Percentiles rank a stretch among this genome's conserved stretches.
These are phyloP conservation scores for Saccharum hybrid DNA, from an alignment of 202 grass and related monocot species.

Conservation along the genomic window DNA sequence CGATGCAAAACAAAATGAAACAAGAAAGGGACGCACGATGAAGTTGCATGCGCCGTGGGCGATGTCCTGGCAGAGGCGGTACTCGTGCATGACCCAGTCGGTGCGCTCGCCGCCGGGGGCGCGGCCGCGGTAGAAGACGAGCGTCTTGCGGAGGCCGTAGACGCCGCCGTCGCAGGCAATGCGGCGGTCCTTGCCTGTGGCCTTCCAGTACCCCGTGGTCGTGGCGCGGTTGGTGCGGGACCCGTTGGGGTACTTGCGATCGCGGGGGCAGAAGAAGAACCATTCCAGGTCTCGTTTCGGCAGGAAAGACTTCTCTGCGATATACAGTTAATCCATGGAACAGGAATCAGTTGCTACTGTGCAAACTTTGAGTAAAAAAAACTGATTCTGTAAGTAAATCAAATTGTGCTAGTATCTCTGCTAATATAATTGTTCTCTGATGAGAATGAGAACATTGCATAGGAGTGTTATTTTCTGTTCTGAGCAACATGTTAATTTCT, in stretches of 20 bases:
- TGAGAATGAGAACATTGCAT: neutral
- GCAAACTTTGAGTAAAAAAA: no score
- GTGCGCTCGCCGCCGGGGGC: constrained; percentile 88
- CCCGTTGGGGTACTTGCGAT: constrained; percentile 94
- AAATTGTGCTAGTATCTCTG: no score
- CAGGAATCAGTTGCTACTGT: no score
- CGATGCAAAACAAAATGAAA: no score
- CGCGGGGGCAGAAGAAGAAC: constrained; percentile 97
- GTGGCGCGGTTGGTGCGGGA: constrained; percentile 97
- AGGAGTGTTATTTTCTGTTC: neutral
- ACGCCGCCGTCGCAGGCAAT: constrained; percentile 66
- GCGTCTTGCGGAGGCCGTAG: constrained; percentile 83
- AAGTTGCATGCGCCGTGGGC: constrained; percentile 75
- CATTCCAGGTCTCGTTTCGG: constrained; percentile 90
- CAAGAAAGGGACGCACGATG: constrained; percentile 33
- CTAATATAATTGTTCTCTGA: neutral
- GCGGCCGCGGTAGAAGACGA: constrained; percentile 83
- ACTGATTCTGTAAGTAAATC: no score
- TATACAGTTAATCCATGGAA: neutral
- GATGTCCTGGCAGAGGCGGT: constrained; percentile 84
- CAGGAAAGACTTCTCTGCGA: constrained; percentile 90
- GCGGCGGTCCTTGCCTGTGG: constrained; percentile 89
- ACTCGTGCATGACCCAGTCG: constrained; percentile 99
- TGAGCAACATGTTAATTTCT: constrained; percentile 26
- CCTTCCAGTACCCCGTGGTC: constrained; percentile 85